Percentiles rank a stretch among this genome's conserved stretches.
Conservation (phyloP, 1,139 yeast genomes). For the Taphrina deformans region DNA sequence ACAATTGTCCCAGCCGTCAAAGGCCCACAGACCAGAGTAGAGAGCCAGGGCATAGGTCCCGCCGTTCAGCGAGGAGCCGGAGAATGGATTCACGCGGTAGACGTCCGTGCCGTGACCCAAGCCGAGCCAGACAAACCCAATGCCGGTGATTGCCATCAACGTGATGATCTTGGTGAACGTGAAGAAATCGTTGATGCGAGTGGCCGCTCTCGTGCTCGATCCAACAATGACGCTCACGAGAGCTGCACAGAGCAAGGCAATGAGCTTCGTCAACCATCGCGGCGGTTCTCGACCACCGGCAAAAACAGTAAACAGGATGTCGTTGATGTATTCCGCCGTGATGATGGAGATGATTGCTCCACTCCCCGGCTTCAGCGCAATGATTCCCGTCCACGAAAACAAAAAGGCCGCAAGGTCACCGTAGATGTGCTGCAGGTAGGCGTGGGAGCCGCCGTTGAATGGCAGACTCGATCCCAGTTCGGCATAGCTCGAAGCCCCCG, state of each 20-base stretch:
- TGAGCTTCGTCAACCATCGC: constrained; percentile 20
- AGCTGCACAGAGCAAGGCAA: constrained; percentile 42
- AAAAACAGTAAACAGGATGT: constrained; percentile 35
- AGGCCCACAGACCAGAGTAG: constrained; percentile 52
- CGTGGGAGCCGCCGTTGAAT: constrained; percentile 50
- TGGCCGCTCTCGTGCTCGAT: constrained; percentile 45
- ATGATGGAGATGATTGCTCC: constrained; percentile 50
- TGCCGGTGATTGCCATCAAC: constrained; percentile 44
- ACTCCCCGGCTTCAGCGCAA: constrained; percentile 49
- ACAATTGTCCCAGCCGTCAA: constrained; percentile 51
- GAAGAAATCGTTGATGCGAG: constrained; percentile 46
- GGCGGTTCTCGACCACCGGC: constrained; percentile 15
- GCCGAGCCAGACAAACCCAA: constrained; percentile 44
- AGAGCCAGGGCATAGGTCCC: constrained; percentile 48
- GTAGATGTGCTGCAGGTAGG: constrained; percentile 48
- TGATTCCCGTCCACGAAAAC: constrained; percentile 49
- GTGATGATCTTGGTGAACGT: constrained; percentile 46
- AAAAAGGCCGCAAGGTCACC: constrained; percentile 49
- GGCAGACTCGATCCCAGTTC: constrained; percentile 51
- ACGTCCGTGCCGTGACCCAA: constrained; percentile 42
- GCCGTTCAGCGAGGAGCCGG: constrained; percentile 43
- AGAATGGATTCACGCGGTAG: constrained; percentile 41
- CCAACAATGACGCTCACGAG: constrained; percentile 13
- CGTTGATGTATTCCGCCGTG: constrained; percentile 48
- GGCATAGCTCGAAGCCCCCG: constrained; percentile 51